phyloP scores from a whole-genome alignment of 2,329 filamentous ascomycete species.

The Talaromyces sp. region DNA sequence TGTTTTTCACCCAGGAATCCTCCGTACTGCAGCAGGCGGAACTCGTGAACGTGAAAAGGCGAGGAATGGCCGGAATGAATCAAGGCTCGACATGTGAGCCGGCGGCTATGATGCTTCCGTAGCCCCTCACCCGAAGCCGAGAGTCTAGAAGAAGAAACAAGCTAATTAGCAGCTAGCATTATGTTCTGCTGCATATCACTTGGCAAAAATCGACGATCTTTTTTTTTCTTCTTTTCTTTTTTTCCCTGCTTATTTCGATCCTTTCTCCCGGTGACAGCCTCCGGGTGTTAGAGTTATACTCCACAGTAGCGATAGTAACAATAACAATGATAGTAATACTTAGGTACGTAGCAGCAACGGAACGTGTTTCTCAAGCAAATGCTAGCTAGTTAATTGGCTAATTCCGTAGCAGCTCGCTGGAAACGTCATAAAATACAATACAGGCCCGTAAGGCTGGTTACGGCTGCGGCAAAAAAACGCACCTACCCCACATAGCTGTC shows the following conservation, averaged over 20 bases:
- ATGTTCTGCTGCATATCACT: neutral
- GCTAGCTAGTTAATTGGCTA: neutral
- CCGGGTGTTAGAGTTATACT: neutral
- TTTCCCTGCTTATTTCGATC: neutral
- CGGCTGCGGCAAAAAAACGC: neutral
- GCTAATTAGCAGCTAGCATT: neutral
- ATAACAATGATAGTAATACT: neutral
- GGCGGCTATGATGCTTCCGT: neutral
- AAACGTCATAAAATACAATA: slow-evolving; percentile 30
- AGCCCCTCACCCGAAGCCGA: neutral
- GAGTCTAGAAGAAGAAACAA: neutral
- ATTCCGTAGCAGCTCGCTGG: slow-evolving; percentile 7
- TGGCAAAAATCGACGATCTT: neutral
- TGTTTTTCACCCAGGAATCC: neutral
- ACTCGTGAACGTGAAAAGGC: neutral
- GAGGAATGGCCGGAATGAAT: neutral
- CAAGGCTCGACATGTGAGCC: neutral
- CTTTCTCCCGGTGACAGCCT: neutral
- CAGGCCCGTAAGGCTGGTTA: slow-evolving; percentile 1
- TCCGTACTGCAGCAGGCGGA: neutral
- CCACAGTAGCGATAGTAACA: neutral
- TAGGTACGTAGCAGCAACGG: too few species aligned
- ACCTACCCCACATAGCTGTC: neutral
- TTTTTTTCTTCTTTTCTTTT: neutral
- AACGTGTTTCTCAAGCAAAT: neutral